These are phyloP conservation scores for Clitopilus hobsonii DNA, from an alignment of 768 basidiomycete genomes.

Conservation along the genomic window DNA sequence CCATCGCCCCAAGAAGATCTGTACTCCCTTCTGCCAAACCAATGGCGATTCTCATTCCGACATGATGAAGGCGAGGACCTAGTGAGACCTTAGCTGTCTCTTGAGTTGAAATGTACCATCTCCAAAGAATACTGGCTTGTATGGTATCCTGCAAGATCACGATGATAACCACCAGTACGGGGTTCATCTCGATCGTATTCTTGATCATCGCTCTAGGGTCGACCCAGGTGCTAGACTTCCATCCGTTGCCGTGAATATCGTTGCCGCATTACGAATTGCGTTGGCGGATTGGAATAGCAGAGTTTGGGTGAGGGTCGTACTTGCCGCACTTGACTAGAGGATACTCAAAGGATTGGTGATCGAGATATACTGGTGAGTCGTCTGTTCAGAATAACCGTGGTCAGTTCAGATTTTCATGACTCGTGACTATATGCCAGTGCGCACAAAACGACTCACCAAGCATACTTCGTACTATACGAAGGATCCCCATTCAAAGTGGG, in stretches of 20 bases:
- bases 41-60: slow-evolving; percentile 11
- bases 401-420: too few relatives aligned
- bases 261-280: slow-evolving; percentile 2
- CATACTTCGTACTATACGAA: slow-evolving; percentile 9
- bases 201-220: not conserved
- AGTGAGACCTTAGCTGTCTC: not conserved
- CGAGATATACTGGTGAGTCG: too few relatives aligned
- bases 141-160: too few relatives aligned
- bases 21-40: slow-evolving; percentile 15
- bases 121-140: slow-evolving; percentile 11
- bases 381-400: too few relatives aligned
- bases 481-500: slow-evolving; percentile 11
- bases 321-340: not conserved
- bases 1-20: slow-evolving; percentile 10
- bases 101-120: slow-evolving; percentile 1
- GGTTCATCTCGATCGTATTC: not conserved
- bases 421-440: too few relatives aligned
- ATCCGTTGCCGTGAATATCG: slow-evolving; percentile 3
- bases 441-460: slow-evolving; percentile 9
- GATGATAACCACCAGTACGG: too few relatives aligned
- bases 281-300: not conserved
- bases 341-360: not conserved
- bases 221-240: slow-evolving; percentile 1
- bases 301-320: not conserved
- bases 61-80: slow-evolving; percentile 13